These are phyloP conservation scores for Epichloe bromicola DNA, from an alignment of 2,329 filamentous ascomycete species.

Conservation along the genomic window DNA sequence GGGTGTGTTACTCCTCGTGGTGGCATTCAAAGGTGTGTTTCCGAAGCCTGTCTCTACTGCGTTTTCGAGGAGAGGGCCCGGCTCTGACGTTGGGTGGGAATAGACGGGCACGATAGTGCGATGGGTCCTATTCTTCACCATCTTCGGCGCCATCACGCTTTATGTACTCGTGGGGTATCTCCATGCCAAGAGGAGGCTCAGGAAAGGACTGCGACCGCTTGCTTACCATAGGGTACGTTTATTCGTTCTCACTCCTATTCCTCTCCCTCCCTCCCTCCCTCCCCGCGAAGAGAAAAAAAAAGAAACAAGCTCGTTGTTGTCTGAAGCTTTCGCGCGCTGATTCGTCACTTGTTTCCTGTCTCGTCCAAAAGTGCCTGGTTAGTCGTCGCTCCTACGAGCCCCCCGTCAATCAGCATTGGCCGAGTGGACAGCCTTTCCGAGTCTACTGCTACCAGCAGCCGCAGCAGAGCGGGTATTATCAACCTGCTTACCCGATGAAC, in stretches of 20 bases:
- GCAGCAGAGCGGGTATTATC: conserved; percentile 4
- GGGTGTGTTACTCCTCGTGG: conserved; percentile 12
- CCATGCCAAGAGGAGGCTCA: conserved; percentile 55
- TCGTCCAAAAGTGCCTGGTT: conserved; percentile 34
- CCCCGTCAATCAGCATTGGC: conserved; percentile 8
- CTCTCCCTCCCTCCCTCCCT: not conserved
- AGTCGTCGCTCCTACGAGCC: conserved; percentile 19
- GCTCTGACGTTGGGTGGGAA: not conserved
- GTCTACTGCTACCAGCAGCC: conserved; percentile 12
- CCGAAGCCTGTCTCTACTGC: not conserved
- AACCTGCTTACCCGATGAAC: conserved; percentile 33
- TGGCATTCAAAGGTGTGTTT: conserved; percentile 17
- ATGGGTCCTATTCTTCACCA: conserved; percentile 53
- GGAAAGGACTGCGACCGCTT: conserved; percentile 51
- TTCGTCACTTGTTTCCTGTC: not conserved
- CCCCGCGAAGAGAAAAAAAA: too few species aligned
- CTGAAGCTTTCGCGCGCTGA: not conserved
- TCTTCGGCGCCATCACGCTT: conserved; percentile 44
- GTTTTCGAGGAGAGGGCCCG: not conserved
- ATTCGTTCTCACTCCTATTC: too few species aligned
- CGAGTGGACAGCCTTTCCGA: conserved; percentile 15
- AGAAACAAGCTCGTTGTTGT: not conserved
- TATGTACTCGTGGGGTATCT: conserved; percentile 57
- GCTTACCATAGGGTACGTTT: conserved; percentile 53
- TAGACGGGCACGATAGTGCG: conserved; percentile 54